Conservation (phyloP, 2,329 filamentous ascomycete genomes). For the Colletotrichum tropicale region DNA sequence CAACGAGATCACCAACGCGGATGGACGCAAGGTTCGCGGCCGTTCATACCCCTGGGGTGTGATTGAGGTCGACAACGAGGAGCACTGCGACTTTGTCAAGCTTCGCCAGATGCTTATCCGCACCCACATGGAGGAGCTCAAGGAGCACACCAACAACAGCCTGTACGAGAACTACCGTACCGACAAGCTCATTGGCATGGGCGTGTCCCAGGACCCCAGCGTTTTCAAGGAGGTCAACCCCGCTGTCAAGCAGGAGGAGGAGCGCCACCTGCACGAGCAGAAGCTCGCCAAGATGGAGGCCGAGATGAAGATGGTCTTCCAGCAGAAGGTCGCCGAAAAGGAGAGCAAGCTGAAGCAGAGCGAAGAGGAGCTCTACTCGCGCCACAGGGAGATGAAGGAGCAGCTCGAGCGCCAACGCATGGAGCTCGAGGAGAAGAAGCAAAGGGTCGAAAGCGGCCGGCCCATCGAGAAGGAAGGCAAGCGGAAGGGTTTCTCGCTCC, state of each 20-base stretch:
- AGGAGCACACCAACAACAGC: constrained; percentile 99
- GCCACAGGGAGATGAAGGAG: constrained; percentile 99
- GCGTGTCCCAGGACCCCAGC: constrained; percentile 96
- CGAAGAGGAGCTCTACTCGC: constrained; percentile 97
- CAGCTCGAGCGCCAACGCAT: constrained; percentile 93
- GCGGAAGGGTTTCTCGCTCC: constrained; percentile 99
- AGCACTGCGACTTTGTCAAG: constrained; percentile 99
- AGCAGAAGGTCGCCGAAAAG: constrained; percentile 99
- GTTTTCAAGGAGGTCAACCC: constrained; percentile 99
- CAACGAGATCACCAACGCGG: constrained; percentile 86
- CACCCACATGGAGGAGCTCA: constrained; percentile 99
- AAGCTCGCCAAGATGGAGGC: constrained; percentile 99
- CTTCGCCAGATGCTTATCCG: constrained; percentile 99
- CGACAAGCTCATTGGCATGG: constrained; percentile 98
- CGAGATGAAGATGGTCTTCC: constrained; percentile 99
- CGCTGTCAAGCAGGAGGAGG: constrained; percentile 99
- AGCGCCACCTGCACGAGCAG: constrained; percentile 96
- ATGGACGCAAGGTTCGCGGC: constrained; percentile 94
- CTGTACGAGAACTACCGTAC: constrained; percentile 99
- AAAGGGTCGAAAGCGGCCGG: constrained; percentile 90
- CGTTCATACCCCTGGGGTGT: constrained; percentile 98
- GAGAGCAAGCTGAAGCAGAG: constrained; percentile 99
- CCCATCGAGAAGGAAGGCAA: constrained; percentile 97
- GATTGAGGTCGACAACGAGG: constrained; percentile 99
- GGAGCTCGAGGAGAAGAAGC: constrained; percentile 99